phyloP scores from a whole-genome alignment of 2,329 filamentous ascomycete genomes.

The Sclerotinia trifoliorum region DNA sequence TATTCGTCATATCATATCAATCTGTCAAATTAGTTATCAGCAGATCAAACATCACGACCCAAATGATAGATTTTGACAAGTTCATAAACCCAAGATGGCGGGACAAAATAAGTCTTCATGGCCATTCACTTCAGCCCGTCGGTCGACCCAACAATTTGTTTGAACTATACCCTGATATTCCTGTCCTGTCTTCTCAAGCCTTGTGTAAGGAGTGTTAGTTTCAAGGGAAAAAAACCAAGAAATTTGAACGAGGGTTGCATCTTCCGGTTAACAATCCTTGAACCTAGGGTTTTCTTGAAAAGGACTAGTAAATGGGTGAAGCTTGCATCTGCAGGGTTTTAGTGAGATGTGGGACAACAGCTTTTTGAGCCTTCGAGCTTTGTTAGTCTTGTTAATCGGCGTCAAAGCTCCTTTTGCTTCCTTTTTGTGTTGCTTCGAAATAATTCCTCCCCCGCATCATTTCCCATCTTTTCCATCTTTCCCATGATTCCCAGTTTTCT shows the following conservation, averaged over 20 bases:
- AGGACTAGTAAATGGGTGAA: neutral
- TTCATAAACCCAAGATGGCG: slow-evolving; percentile 1
- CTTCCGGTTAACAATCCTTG: slow-evolving; percentile 1
- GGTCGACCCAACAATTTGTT: neutral
- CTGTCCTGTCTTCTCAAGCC: slow-evolving; percentile 1
- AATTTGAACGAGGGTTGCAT: neutral
- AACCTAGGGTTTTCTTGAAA: neutral
- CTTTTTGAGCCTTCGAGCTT: neutral
- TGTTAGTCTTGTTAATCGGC: neutral
- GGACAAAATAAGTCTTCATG: neutral
- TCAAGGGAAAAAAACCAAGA: neutral
- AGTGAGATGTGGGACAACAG: neutral
- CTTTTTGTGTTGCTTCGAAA: neutral
- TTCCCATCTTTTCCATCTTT: neutral
- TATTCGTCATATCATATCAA: neutral
- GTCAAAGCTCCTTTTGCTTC: slow-evolving; percentile 10
- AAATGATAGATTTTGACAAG: neutral
- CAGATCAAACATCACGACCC: neutral
- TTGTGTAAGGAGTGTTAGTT: no score
- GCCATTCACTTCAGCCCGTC: neutral
- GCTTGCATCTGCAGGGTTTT: slow-evolving; percentile 14
- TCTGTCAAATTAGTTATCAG: neutral
- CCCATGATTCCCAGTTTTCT: neutral
- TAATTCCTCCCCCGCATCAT: neutral
- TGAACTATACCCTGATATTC: neutral